A percentile compares a stretch with the other conserved stretches of the same genome.
Conservation (phyloP, 2,329 filamentous ascomycete genomes). For the Simplicillium sp. region DNA sequence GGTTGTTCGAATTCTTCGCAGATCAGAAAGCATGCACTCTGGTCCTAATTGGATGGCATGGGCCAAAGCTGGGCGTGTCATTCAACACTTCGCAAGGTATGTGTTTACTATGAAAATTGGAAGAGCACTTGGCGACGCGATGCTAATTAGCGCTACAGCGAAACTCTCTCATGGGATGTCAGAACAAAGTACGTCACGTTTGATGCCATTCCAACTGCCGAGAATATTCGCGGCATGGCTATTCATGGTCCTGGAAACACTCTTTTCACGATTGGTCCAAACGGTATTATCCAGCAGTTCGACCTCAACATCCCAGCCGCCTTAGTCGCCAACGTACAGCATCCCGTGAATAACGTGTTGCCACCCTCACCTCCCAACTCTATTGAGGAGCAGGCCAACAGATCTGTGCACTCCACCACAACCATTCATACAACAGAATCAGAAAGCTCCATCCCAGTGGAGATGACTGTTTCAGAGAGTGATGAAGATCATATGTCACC, state of each 20-base stretch:
- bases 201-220: conserved; percentile 77
- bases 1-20: conserved; percentile 78
- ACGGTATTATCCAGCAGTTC: conserved; percentile 89
- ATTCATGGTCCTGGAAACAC: conserved; percentile 86
- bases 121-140: too few relatives aligned
- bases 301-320: conserved; percentile 75
- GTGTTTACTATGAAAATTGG: conserved; percentile 23
- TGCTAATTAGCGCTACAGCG: conserved; percentile 41
- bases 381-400: conserved; percentile 58
- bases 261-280: conserved; percentile 81
- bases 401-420: conserved; percentile 33
- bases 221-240: conserved; percentile 71
- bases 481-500: conserved; percentile 73
- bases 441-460: conserved; percentile 43
- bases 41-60: conserved; percentile 95
- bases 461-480: conserved; percentile 55
- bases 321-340: conserved; percentile 81
- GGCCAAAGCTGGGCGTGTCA: conserved; percentile 95
- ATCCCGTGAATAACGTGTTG: conserved; percentile 60
- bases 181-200: conserved; percentile 94
- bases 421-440: conserved; percentile 38
- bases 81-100: conserved; percentile 86
- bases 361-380: conserved; percentile 78
- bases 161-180: conserved; percentile 94
- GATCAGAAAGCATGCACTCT: conserved; percentile 60